Percentiles rank a stretch among this genome's conserved stretches.
Conservation (phyloP, 2,329 filamentous ascomycete genomes). For the Volutella citrinella region DNA sequence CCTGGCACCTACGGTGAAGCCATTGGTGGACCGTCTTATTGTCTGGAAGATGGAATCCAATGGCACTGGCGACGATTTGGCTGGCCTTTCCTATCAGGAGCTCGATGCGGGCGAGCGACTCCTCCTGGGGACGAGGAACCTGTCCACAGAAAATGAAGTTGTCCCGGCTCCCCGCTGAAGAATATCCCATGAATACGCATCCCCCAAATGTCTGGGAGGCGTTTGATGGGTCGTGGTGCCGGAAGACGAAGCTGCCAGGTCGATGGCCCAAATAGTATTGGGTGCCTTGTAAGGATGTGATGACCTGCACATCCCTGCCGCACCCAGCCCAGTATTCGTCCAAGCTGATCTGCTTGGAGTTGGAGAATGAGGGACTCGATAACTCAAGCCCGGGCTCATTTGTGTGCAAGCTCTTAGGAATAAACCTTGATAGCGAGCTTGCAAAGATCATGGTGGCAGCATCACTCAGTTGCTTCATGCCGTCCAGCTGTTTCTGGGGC, state of each 20-base stretch:
- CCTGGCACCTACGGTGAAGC: no score
- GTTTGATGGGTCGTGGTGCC: slow-evolving; percentile 4
- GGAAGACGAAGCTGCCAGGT: slow-evolving; percentile 27
- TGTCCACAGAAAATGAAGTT: slow-evolving; percentile 18
- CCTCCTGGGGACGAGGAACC: slow-evolving; percentile 16
- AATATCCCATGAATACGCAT: background rate
- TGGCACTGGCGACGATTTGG: slow-evolving; percentile 11
- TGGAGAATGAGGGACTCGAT: no score
- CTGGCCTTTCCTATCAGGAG: slow-evolving; percentile 10
- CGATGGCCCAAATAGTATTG: slow-evolving; percentile 23
- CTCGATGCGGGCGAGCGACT: slow-evolving; percentile 17
- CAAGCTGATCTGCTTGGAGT: no score
- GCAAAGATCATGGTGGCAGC: no score
- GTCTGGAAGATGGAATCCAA: slow-evolving; percentile 6
- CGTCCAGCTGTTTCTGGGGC: no score
- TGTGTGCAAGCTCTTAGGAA: no score
- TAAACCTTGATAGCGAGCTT: no score
- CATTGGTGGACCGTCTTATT: no score
- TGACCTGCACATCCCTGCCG: slow-evolving; percentile 1
- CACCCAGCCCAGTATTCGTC: no score
- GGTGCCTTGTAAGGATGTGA: slow-evolving; percentile 1
- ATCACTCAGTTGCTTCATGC: no score
- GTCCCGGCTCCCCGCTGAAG: no score
- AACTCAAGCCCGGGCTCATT: no score
- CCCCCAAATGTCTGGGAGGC: background rate